phyloP scores from a whole-genome alignment of 2,329 filamentous ascomycete genomes.

The Dichotomopilus funicola region DNA sequence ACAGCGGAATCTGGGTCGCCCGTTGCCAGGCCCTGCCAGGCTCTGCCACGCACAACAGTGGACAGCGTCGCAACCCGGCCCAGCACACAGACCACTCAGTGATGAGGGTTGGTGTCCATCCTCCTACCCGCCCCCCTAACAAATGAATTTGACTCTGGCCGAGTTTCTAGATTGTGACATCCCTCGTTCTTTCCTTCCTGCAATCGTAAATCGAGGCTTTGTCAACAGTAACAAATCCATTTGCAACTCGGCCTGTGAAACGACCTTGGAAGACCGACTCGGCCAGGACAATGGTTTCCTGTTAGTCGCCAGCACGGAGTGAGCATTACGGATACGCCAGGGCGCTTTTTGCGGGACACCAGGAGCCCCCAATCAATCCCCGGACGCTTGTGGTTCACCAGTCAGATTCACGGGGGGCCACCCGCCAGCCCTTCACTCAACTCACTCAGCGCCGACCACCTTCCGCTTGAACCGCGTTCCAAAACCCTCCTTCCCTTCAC shows the following conservation, averaged over 20 bases:
- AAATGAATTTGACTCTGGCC: slow-evolving; percentile 1
- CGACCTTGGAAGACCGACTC: slow-evolving; percentile 2
- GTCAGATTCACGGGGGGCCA: slow-evolving; percentile 12
- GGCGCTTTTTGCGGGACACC: neutral
- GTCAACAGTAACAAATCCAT: neutral
- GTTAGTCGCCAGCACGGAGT: neutral
- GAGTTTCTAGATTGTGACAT: slow-evolving; percentile 2
- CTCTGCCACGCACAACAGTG: slow-evolving; percentile 12
- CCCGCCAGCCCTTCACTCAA: slow-evolving; percentile 5
- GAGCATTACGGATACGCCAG: neutral
- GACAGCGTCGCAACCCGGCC: slow-evolving; percentile 2
- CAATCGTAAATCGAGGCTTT: neutral
- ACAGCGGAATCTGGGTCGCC: slow-evolving; percentile 9
- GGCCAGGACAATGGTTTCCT: too few species aligned
- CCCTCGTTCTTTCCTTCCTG: neutral
- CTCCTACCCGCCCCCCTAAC: neutral
- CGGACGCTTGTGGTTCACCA: slow-evolving; percentile 7
- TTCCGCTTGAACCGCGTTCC: neutral
- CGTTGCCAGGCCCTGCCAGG: slow-evolving; percentile 11
- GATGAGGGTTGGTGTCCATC: neutral
- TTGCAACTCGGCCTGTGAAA: neutral
- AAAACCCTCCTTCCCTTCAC: neutral
- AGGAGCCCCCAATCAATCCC: neutral
- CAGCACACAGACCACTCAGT: slow-evolving; percentile 11
- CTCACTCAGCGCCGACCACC: slow-evolving; percentile 1